Base-by-base conservation (phyloP, 2,329 filamentous ascomycete genomes). In the Gaeumannomyces sp. region DNA sequence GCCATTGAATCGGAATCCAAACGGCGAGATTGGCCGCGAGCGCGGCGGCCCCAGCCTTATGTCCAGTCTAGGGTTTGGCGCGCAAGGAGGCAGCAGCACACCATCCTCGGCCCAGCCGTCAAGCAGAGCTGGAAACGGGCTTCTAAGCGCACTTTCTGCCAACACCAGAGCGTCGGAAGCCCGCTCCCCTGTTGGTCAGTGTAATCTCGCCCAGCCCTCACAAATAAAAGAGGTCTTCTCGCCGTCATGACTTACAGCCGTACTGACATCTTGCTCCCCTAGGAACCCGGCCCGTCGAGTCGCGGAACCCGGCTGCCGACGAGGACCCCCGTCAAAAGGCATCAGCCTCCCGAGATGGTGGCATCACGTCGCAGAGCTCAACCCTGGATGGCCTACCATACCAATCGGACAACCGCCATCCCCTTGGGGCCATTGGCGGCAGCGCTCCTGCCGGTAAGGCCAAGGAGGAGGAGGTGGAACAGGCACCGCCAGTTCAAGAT, bases 91-190 rank as follows among this genome's bases (percentile, higher is more conserved):
- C 76, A 62, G 73, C 76, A 45, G 61, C 25, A 35, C 61, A 5
- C 68, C 78, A 66, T 73, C 75, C 58, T 71, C 73, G 57, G 68
- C 77, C 27, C 71, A 78, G 63, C 78, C 79, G 65, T 74, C 75
- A 57, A 80, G 76, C 65, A 78, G 84, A 64, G 73, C 74, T 27
- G 85, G 82, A 16, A 89, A 89, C 70, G 86, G 86, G 11, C 77
- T 89, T 56, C 75, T 89, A 60, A 89, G 86, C 71, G 86, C 85
- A 4, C 75, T 89, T n/a, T 86, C 85, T 59, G 85, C 84, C 6
- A 88, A 83, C 67, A 82, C 76, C 65, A 79, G 85, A 64, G 74
- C 80, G 50, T 75, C 76, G 59, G 82, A 87, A 60, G 74, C 72
- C 38, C 80, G 82, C 65, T 81, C 83, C 50, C 80, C 83, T 2